These are phyloP conservation scores for Starmerella tilneyi DNA, from an alignment of 805 yeast genomes.

Conservation along the genomic window DNA sequence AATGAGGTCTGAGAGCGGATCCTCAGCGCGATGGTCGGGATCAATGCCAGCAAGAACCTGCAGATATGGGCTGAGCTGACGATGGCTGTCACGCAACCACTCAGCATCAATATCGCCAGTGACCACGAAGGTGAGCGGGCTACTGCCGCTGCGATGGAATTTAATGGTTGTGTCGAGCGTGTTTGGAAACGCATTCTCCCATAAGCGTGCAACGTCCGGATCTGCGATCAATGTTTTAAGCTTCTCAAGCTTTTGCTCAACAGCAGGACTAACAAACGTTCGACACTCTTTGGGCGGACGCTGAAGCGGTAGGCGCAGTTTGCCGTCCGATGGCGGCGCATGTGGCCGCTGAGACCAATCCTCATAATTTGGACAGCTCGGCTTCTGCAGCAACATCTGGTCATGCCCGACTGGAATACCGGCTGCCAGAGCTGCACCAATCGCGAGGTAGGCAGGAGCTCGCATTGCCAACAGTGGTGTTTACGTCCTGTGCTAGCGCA, in stretches of 20 bases:
- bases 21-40: conserved; percentile 7
- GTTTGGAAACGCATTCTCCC: conserved; percentile 79
- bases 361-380: conserved; percentile 51
- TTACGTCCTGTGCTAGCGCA: not conserved
- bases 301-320: conserved; percentile 53
- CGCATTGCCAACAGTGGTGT: not conserved
- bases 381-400: not conserved
- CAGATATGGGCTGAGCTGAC: conserved; percentile 70
- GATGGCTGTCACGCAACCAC: conserved; percentile 81
- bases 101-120: conserved; percentile 93
- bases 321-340: conserved; percentile 49
- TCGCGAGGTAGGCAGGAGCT: not conserved
- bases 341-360: conserved; percentile 48
- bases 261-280: conserved; percentile 52
- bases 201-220: conserved; percentile 58
- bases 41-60: conserved; percentile 47
- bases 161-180: conserved; percentile 79
- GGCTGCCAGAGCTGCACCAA: not conserved
- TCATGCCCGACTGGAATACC: not conserved
- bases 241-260: conserved; percentile 51
- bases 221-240: conserved; percentile 43
- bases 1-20: conserved; percentile 41
- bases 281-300: conserved; percentile 65
- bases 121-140: conserved; percentile 62
- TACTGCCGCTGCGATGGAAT: conserved; percentile 42